Conservation (phyloP, 1,284 basidiomycete species). For the Golubevia pallescens region DNA sequence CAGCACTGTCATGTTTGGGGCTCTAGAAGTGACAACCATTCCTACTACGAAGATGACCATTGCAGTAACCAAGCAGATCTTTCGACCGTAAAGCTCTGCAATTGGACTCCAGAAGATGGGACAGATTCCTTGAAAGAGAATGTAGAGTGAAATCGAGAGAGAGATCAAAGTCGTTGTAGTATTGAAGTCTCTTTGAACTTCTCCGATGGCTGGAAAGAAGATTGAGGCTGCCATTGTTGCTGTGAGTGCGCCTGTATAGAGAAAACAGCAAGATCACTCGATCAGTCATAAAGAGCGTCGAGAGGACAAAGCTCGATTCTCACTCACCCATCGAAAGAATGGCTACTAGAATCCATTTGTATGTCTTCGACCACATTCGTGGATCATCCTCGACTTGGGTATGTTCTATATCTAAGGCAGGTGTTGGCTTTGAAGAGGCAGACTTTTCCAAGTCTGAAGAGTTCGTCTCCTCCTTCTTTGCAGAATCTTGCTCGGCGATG, state of each 20-base stretch:
- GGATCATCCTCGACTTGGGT: slow-evolving; percentile 19
- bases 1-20: slow-evolving; percentile 9
- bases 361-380: slow-evolving; percentile 10
- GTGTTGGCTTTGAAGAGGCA: too few species aligned
- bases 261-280: slow-evolving; percentile 13
- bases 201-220: slow-evolving; percentile 16
- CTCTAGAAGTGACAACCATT: slow-evolving; percentile 8
- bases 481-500: too few species aligned
- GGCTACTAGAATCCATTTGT: slow-evolving; percentile 17
- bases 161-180: slow-evolving; percentile 10
- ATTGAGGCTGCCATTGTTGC: background rate
- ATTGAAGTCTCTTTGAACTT: slow-evolving; percentile 10
- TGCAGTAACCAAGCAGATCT: slow-evolving; percentile 12
- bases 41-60: slow-evolving; percentile 15
- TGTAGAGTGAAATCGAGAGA: slow-evolving; percentile 20
- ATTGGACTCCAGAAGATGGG: slow-evolving; percentile 20
- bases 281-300: too few species aligned
- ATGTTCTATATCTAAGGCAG: slow-evolving; percentile 23
- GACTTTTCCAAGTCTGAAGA: too few species aligned
- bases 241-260: background rate
- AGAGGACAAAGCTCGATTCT: slow-evolving; percentile 13
- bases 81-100: slow-evolving; percentile 22
- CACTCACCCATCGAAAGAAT: slow-evolving; percentile 14
- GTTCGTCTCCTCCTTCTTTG: too few species aligned
- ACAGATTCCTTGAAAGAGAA: slow-evolving; percentile 17